A percentile compares a stretch with the other conserved stretches of the same genome.
These are phyloP conservation scores for Eudorina sp. DNA, from an alignment of 139 green algal genomes.

Conservation along the genomic window DNA sequence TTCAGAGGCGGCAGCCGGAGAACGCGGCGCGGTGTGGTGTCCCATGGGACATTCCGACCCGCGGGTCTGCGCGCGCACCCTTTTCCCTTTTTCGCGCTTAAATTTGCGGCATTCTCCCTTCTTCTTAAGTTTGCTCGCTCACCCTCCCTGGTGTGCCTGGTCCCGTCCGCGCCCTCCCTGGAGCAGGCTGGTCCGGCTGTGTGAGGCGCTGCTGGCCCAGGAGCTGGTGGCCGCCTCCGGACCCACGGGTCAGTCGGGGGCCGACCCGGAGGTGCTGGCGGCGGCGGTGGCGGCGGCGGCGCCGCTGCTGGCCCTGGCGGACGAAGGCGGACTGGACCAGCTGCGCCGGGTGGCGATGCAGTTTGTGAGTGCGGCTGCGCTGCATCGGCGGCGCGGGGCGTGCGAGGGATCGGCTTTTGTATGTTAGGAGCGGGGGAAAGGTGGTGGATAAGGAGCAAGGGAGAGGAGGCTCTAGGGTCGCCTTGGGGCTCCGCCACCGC, in stretches of 20 bases:
- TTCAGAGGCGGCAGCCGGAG: too few species aligned
- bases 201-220: conserved; percentile 20
- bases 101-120: too few species aligned
- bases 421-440: background rate
- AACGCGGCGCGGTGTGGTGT: too few species aligned
- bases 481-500: too few species aligned
- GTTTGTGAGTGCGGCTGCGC: conserved; percentile 36
- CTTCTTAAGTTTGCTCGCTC: too few species aligned
- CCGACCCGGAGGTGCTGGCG: background rate
- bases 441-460: background rate
- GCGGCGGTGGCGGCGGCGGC: conserved; percentile 4
- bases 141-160: too few species aligned
- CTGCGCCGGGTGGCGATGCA: conserved; percentile 25
- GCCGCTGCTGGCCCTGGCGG: conserved; percentile 46
- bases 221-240: conserved; percentile 39
- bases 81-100: too few species aligned
- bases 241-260: background rate
- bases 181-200: conserved; percentile 44
- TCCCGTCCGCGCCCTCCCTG: too few species aligned
- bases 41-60: too few species aligned
- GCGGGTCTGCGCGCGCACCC: too few species aligned
- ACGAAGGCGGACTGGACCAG: conserved; percentile 40
- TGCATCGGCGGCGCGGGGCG: too few species aligned
- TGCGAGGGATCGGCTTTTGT: background rate
- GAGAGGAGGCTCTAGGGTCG: too few species aligned